phyloP scores from a whole-genome alignment of 2,329 filamentous ascomycete genomes.

The Blastomyces silverae region DNA sequence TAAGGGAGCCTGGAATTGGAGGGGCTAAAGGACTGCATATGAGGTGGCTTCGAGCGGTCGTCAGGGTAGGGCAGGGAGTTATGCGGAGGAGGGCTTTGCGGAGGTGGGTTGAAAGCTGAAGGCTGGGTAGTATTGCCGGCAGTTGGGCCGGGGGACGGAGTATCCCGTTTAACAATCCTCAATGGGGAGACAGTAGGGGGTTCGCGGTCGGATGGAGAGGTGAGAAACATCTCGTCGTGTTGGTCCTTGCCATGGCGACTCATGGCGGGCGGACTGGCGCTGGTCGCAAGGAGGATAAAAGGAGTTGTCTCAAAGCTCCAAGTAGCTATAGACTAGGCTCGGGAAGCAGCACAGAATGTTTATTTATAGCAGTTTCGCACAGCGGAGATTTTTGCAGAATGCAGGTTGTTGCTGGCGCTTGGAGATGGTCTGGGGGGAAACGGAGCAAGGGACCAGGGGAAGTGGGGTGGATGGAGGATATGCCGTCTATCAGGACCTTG shows the following conservation, averaged over 20 bases:
- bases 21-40: constrained; percentile 29
- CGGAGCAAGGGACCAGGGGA: neutral
- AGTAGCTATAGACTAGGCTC: constrained; percentile 1
- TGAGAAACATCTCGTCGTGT: constrained; percentile 77
- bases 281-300: constrained; percentile 12
- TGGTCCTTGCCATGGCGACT: constrained; percentile 52
- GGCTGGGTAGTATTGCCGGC: constrained; percentile 40
- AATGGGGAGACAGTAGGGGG: constrained; percentile 77
- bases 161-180: constrained; percentile 74
- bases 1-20: constrained; percentile 32
- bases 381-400: neutral
- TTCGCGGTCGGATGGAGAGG: constrained; percentile 47
- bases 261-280: constrained; percentile 30
- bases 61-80: constrained; percentile 65
- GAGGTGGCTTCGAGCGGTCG: constrained; percentile 46
- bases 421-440: neutral
- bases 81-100: constrained; percentile 55
- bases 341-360: neutral
- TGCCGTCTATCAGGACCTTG: neutral
- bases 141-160: constrained; percentile 49
- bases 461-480: constrained; percentile 5
- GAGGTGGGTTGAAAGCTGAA: constrained; percentile 54
- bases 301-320: constrained; percentile 8
- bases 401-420: constrained; percentile 6
- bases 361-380: constrained; percentile 10